Conservation (phyloP, 306 rosid species). For the cucumber (Cucumis sativus) region Cucumber_9930_V3 NC_026658.2:6072001-6072500, state of each 20-base stretch:
- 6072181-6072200: slow-evolving; percentile 66
- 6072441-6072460: slow-evolving; percentile 35
- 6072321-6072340: slow-evolving; percentile 77
- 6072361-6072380: slow-evolving; percentile 68
- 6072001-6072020: slow-evolving; percentile 44
- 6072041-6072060: slow-evolving; percentile 91
- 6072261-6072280: too few species aligned
- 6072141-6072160: slow-evolving; percentile 83
- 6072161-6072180: slow-evolving; percentile 72
- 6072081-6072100: slow-evolving; percentile 85
- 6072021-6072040: slow-evolving; percentile 96
- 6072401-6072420: slow-evolving; percentile 54
- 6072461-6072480: slow-evolving; percentile 55
- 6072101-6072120: slow-evolving; percentile 89
- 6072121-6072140: slow-evolving; percentile 50
- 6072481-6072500: slow-evolving; percentile 62
- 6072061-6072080: slow-evolving; percentile 78
- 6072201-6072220: slow-evolving; percentile 77
- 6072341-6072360: slow-evolving; percentile 87
- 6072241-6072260: too few species aligned
- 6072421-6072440: slow-evolving; percentile 50
- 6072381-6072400: slow-evolving; percentile 75
- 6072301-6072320: slow-evolving; percentile 36
- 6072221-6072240: slow-evolving; percentile 49
- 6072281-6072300: too few species aligned